Evolutionary conservation across 2,329 filamentous ascomycete genomes (phyloP), one percentile per base, ranked within the genome.

Genomic region (Stachybotrys elegans): DNA sequence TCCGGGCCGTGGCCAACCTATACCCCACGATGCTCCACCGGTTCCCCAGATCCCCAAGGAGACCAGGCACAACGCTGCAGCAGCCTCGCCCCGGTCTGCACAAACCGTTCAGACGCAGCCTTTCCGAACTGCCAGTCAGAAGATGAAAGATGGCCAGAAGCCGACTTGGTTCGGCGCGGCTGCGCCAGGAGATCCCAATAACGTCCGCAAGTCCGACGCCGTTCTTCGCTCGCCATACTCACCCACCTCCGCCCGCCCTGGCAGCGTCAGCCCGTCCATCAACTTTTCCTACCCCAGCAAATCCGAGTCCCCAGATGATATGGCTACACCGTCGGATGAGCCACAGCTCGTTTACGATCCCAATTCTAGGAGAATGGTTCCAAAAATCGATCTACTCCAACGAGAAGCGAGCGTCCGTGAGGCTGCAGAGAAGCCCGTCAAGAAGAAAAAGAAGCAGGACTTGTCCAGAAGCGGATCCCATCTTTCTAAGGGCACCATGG

Each of bases 41-140:
- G 83, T 95, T 3, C 91, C 90, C 27, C 73, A 76, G 4, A 73
- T 95, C 21, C 88, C 88, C 4, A 67, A 74, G 31, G 66, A 75
- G 43, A 51, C 49, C 48, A 52, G 42, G 43, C 12, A 44, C 51
- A 38, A 45, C 48, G 44, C 44, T 23, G 35, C 44, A 34, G 43
- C 29, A 40, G 25, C 52, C 58, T 39, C 13, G 48, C 59, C 44
- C 49, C 50, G 68, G 43, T 68, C 69, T 47, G 52, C 67, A n/a
- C 56, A 61, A 19, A 68, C 68, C 42, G 60, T 76, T 12, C 70
- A 70, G 43, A 71, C 65, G 32, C 71, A 73, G 45, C 70, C 68
- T n/a, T 69, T 80, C 40, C 68, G 64, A 21, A 72, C 76, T 4
- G 76, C 76, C 2, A 80, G 76, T 16, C 70, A 81, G 56, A 75